phyloP scores from a whole-genome alignment of 1,139 yeast species.

The Yamadazyma mexicana region DNA sequence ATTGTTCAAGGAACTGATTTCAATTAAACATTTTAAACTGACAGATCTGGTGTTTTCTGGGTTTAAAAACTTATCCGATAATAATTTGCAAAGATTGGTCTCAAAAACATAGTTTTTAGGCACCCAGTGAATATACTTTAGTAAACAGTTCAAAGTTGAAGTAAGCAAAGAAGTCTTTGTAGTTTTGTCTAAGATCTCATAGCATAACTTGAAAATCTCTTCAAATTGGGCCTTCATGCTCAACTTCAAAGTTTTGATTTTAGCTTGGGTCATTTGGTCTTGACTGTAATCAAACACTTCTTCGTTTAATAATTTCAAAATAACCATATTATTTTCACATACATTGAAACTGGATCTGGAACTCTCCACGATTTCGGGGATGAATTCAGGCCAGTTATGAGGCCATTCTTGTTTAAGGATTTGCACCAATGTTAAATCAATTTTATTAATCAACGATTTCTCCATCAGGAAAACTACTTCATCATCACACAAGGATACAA shows the following conservation, averaged over 20 bases:
- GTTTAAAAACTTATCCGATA: constrained; percentile 73
- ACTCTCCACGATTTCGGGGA: constrained; percentile 87
- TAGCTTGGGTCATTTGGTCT: constrained; percentile 95
- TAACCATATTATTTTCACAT: constrained; percentile 96
- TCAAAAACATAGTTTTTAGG: constrained; percentile 88
- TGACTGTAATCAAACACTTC: constrained; percentile 94
- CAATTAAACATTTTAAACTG: constrained; percentile 89
- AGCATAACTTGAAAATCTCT: constrained; percentile 89
- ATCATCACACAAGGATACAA: constrained; percentile 85
- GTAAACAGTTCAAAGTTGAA: constrained; percentile 81
- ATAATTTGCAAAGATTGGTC: constrained; percentile 71
- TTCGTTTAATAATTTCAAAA: constrained; percentile 83
- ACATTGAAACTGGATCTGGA: constrained; percentile 86
- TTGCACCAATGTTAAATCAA: constrained; percentile 90
- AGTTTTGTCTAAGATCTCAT: constrained; percentile 88
- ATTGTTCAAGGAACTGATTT: constrained; percentile 69
- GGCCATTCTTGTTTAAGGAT: constrained; percentile 99
- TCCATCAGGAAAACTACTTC: constrained; percentile 74
- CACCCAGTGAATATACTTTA: constrained; percentile 92
- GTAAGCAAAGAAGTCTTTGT: constrained; percentile 76
- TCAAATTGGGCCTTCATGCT: constrained; percentile 90
- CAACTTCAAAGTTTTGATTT: constrained; percentile 76
- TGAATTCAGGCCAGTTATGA: constrained; percentile 94
- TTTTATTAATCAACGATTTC: constrained; percentile 85
- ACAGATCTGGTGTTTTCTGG: constrained; percentile 82